Evolutionary conservation across 768 basidiomycete species (phyloP).

Genomic region (Suillus clintonianus): DNA sequence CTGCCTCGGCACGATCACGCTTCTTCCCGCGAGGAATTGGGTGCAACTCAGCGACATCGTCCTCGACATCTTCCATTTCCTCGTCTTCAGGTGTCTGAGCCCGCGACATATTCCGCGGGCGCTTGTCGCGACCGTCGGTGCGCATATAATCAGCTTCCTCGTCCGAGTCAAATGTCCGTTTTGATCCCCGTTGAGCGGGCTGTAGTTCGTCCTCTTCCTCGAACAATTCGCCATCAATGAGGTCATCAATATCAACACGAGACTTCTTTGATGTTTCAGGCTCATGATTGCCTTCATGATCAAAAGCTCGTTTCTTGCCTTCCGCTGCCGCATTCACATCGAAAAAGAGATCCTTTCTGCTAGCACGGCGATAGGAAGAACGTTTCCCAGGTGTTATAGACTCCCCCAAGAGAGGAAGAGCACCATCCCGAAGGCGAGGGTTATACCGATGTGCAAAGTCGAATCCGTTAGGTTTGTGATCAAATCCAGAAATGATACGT

Average conservation of each 20-base stretch:
- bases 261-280: constrained; percentile 50
- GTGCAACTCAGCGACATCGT: constrained; percentile 43
- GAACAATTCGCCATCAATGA: constrained; percentile 46
- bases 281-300: constrained; percentile 46
- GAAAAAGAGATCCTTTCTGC: constrained; percentile 32
- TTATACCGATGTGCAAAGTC: constrained; percentile 41
- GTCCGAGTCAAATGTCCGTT: constrained; percentile 47
- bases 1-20: constrained; percentile 74
- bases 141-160: constrained; percentile 44
- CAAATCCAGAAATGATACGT: constrained; percentile 6
- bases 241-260: constrained; percentile 50
- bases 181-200: constrained; percentile 44
- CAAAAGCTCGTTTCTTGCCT: constrained; percentile 44
- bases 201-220: constrained; percentile 26
- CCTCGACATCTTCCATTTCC: constrained; percentile 40
- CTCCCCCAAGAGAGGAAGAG: constrained; percentile 1
- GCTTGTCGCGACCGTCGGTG: constrained; percentile 48
- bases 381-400: constrained; percentile 17
- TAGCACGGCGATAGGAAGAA: constrained; percentile 28
- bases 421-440: constrained; percentile 24
- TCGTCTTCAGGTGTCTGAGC: constrained; percentile 40
- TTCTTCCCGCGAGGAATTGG: constrained; percentile 59
- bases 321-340: constrained; percentile 25
- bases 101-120: constrained; percentile 54
- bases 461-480: constrained; percentile 19